Conservation (phyloP, 768 basidiomycete genomes). For the Dacryopinax primogenitus region DNA sequence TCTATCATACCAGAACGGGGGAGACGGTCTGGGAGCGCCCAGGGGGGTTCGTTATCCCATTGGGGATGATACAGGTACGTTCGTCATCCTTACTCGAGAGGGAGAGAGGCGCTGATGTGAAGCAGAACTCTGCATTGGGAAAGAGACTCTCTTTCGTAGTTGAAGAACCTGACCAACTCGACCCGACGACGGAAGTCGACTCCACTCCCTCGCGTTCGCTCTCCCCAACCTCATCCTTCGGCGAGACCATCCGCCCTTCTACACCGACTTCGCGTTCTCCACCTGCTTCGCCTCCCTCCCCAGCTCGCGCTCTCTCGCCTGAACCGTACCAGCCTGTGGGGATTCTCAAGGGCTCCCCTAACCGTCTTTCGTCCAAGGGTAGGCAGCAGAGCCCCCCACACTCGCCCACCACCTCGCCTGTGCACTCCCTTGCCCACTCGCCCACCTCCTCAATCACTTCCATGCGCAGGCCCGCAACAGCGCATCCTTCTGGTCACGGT, state of each 20-base stretch:
- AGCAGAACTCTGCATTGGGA: conserved; percentile 6
- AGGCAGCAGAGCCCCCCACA: neutral
- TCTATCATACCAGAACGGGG: conserved; percentile 84
- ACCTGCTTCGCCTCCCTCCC: too few relatives aligned
- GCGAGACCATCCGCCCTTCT: too few relatives aligned
- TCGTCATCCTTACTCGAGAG: neutral
- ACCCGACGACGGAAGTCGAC: too few relatives aligned
- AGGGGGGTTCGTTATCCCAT: conserved; percentile 75
- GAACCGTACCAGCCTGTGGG: too few relatives aligned
- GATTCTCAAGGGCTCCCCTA: too few relatives aligned
- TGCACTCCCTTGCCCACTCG: neutral
- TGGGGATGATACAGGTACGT: conserved; percentile 65
- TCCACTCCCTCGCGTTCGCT: too few relatives aligned
- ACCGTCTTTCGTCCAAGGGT: too few relatives aligned
- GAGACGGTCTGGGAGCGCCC: conserved; percentile 93
- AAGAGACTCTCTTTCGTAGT: conserved; percentile 6
- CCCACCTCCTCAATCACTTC: too few relatives aligned
- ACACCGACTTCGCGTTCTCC: too few relatives aligned
- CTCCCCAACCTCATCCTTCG: too few relatives aligned
- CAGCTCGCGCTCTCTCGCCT: too few relatives aligned
- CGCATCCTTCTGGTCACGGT: neutral
- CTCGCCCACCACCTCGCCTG: too few relatives aligned
- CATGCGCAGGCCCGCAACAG: conserved; percentile 3
- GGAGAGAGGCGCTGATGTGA: neutral
- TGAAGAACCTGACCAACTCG: conserved; percentile 12